These are phyloP conservation scores for Aspergillus sp. DNA, from an alignment of 2,329 filamentous ascomycete species.

Conservation along the genomic window DNA sequence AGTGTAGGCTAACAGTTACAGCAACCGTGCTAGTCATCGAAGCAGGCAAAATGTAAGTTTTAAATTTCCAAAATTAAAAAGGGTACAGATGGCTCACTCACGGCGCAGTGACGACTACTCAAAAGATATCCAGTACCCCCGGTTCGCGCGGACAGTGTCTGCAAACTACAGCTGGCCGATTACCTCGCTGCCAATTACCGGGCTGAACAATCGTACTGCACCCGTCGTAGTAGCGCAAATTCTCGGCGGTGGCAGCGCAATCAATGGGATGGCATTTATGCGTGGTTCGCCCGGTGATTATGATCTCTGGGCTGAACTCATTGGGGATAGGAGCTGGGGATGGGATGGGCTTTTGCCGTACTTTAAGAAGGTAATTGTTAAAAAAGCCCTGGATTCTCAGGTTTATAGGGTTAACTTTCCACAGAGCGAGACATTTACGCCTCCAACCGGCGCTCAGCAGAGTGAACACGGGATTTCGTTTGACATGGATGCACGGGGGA, in stretches of 20 bases:
- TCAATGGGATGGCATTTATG: constrained; percentile 5
- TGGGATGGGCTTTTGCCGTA: constrained; percentile 2
- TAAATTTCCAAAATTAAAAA: not conserved
- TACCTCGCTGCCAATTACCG: not conserved
- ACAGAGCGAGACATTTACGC: constrained; percentile 3
- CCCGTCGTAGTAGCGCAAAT: not conserved
- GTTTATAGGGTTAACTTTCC: not conserved
- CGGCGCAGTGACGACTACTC: constrained; percentile 1
- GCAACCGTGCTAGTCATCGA: not conserved
- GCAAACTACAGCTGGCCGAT: constrained; percentile 3
- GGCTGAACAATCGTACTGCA: constrained; percentile 1
- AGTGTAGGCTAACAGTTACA: not conserved
- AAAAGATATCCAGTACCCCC: not conserved
- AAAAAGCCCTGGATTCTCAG: too few species aligned
- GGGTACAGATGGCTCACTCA: not conserved
- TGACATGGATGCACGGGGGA: not conserved
- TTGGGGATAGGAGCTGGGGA: not conserved
- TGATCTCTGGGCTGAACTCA: constrained; percentile 3
- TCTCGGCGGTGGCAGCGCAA: constrained; percentile 1
- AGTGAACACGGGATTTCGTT: not conserved
- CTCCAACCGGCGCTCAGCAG: not conserved
- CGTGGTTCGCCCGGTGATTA: constrained; percentile 4
- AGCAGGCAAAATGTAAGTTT: not conserved
- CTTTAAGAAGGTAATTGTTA: not conserved
- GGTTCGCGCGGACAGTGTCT: not conserved